Evolutionary conservation across 257 asterid genomes (phyloP).

Genomic region (Solanum rostratum): DNA sequence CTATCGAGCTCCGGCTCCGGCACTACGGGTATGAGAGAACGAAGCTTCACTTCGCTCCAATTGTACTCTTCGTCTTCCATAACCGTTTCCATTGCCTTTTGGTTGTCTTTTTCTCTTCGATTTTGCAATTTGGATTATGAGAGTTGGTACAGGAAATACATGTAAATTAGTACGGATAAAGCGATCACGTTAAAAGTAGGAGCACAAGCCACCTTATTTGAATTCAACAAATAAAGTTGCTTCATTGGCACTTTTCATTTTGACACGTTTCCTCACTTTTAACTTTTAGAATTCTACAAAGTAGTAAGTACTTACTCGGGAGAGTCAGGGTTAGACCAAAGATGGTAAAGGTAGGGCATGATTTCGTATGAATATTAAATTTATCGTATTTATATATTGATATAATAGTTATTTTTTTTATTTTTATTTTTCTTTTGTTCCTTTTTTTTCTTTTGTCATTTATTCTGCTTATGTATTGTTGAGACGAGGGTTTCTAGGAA

Average conservation of each 20-base stretch:
- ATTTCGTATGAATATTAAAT: too few species aligned
- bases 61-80: slow-evolving; percentile 75
- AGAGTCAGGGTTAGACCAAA: too few species aligned
- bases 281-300: not conserved
- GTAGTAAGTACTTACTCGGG: too few species aligned
- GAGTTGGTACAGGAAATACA: not conserved
- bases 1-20: slow-evolving; percentile 62
- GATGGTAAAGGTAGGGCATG: too few species aligned
- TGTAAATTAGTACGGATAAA: not conserved
- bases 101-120: not conserved
- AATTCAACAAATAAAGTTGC: not conserved
- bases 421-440: too few species aligned
- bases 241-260: not conserved
- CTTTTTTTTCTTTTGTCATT: too few species aligned
- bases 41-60: slow-evolving; percentile 69
- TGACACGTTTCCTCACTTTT: not conserved
- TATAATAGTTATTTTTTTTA: too few species aligned
- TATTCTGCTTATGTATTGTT: too few species aligned
- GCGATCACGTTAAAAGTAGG: not conserved
- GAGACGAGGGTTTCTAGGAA: too few species aligned
- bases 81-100: slow-evolving; percentile 40
- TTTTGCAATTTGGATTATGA: not conserved
- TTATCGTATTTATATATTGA: too few species aligned
- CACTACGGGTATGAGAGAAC: slow-evolving; percentile 44
- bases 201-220: not conserved